Evolutionary conservation across 2,329 filamentous ascomycete species (phyloP).

Genomic region (Sporothrix dimorphospora): DNA sequence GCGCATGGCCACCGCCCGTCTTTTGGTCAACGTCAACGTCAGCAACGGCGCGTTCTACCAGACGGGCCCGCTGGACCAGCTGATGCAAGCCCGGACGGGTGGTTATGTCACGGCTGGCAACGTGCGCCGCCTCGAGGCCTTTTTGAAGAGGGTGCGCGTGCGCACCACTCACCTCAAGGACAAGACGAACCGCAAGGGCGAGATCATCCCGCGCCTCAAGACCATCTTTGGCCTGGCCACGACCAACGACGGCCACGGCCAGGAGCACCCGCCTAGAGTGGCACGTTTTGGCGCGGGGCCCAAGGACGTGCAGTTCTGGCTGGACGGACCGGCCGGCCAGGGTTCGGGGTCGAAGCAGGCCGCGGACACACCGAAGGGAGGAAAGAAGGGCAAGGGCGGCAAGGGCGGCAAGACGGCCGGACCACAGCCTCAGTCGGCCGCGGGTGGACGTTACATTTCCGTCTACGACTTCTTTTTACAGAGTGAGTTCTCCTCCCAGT

Average conservation of each 20-base stretch:
- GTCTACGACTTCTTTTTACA: conserved; percentile 55
- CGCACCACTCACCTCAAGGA: conserved; percentile 45
- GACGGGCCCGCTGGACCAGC: conserved; percentile 34
- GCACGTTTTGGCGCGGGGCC: conserved; percentile 49
- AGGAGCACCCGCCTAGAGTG: conserved; percentile 39
- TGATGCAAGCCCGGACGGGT: conserved; percentile 28
- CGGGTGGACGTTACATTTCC: conserved; percentile 50
- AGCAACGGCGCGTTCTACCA: conserved; percentile 43
- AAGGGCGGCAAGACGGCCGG: conserved; percentile 30
- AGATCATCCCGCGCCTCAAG: conserved; percentile 43
- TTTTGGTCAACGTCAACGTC: conserved; percentile 45
- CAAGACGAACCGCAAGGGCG: conserved; percentile 41
- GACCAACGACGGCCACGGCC: conserved; percentile 40
- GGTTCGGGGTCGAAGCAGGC: not conserved
- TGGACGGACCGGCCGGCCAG: conserved; percentile 38
- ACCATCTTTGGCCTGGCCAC: conserved; percentile 45
- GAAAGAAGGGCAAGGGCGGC: conserved; percentile 5
- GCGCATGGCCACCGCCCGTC: conserved; percentile 40
- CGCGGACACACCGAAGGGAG: not conserved
- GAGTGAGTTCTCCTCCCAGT: too few relatives aligned
- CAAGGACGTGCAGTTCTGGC: conserved; percentile 58
- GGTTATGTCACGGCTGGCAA: conserved; percentile 6
- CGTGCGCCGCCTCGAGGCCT: conserved; percentile 39
- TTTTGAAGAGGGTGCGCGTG: conserved; percentile 45
- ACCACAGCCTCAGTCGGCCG: not conserved